Conservation (phyloP, 345 rosid genomes). For the Hibiscus mutabilis region DNA sequence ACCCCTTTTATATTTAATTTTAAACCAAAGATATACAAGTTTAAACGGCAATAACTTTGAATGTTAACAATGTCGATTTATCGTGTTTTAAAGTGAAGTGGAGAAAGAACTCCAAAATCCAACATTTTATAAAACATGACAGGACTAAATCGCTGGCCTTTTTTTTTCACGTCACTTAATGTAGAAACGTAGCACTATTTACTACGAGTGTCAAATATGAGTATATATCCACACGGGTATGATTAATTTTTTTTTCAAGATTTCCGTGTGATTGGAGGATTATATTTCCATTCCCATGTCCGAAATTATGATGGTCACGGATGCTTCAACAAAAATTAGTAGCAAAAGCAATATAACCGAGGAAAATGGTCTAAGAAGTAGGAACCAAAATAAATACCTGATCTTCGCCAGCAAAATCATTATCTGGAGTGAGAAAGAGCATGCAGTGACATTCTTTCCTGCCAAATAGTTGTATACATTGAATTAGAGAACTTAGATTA, state of each 20-base stretch:
- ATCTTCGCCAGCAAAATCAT: slow-evolving; percentile 89
- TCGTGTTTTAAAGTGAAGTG: too few species aligned
- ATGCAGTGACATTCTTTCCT: slow-evolving; percentile 99
- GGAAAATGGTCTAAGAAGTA: not conserved
- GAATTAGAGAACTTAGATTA: not conserved
- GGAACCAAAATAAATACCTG: slow-evolving; percentile 42
- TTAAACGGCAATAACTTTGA: too few species aligned
- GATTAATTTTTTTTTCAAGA: not conserved
- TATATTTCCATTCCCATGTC: not conserved
- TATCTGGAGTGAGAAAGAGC: slow-evolving; percentile 95
- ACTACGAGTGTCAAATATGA: not conserved
- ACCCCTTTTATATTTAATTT: too few species aligned
- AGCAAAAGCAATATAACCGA: not conserved
- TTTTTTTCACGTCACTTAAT: too few species aligned
- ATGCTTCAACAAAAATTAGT: not conserved
- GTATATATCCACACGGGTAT: not conserved
- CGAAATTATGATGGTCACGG: not conserved
- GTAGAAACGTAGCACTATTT: too few species aligned
- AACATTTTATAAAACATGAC: too few species aligned
- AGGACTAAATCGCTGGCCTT: too few species aligned
- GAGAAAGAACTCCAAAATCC: too few species aligned
- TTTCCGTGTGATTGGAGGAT: not conserved
- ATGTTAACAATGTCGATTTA: too few species aligned
- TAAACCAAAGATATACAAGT: too few species aligned
- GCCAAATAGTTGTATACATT: slow-evolving; percentile 13